A percentile compares a stretch with the other conserved stretches of the same genome.
Evolutionary conservation across 2,329 filamentous ascomycete genomes (phyloP).

Genomic region (Talaromyces piceae): DNA sequence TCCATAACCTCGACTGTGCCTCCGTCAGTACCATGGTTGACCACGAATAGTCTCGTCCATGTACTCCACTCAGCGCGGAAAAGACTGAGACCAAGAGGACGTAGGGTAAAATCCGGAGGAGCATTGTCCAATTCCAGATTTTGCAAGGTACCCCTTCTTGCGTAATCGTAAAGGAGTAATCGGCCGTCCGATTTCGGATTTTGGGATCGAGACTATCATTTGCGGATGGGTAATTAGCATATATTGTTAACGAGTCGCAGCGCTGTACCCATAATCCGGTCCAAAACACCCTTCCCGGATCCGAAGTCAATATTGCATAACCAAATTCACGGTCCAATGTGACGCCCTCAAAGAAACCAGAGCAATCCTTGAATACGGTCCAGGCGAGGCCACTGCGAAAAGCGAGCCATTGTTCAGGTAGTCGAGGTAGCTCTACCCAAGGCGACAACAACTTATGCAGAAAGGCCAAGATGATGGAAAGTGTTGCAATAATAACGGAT

Average conservation of each 20-base stretch:
- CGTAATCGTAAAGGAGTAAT: slow-evolving; percentile 14
- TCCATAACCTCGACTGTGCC: slow-evolving; percentile 13
- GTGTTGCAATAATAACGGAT: slow-evolving; percentile 1
- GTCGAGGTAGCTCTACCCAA: slow-evolving; percentile 10
- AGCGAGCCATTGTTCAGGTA: slow-evolving; percentile 13
- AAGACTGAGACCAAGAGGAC: slow-evolving; percentile 13
- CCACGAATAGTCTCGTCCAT: slow-evolving; percentile 12
- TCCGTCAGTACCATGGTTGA: slow-evolving; percentile 11
- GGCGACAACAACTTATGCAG: slow-evolving; percentile 10
- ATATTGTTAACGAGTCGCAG: background rate
- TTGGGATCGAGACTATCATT: slow-evolving; percentile 3
- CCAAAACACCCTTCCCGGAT: slow-evolving; percentile 12
- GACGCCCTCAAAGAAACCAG: slow-evolving; percentile 13
- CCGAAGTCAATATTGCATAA: slow-evolving; percentile 13
- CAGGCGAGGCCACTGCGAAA: slow-evolving; percentile 13
- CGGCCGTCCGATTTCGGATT: slow-evolving; percentile 10
- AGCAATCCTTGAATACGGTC: slow-evolving; percentile 12
- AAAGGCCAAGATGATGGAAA: slow-evolving; percentile 4
- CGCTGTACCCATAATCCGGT: slow-evolving; percentile 12
- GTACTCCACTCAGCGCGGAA: slow-evolving; percentile 10
- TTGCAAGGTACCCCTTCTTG: slow-evolving; percentile 6
- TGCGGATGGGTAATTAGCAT: background rate
- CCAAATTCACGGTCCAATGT: slow-evolving; percentile 13
- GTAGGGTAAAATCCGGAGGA: slow-evolving; percentile 4
- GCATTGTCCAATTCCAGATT: slow-evolving; percentile 11